Base-by-base conservation (phyloP, 441 rosid species). In the Jatropha multifida region DNA sequence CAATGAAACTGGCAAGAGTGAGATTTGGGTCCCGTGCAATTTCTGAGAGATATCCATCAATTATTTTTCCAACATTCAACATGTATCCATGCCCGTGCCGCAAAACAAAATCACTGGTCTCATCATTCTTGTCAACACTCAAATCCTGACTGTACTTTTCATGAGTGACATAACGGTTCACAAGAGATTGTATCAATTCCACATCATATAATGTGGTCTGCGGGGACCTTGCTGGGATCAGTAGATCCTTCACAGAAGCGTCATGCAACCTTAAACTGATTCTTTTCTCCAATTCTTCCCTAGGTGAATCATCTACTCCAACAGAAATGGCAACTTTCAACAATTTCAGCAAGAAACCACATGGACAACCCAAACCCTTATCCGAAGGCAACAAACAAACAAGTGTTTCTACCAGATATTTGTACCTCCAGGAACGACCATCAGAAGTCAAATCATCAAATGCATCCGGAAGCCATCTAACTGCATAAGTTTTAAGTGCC, bases 381-480 rank as follows among this genome's bases (percentile, higher is more conserved):
- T 88, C 91, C 5, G 85, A 72, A 32, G 99, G 98, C 78, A 96
- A 84, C 76, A 95, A 84, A 80, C 67, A 85, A 73, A 90, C 80
- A 68, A 96, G 77, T 18, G 93, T 86, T 85, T 96, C 97, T 1
- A 92, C 88, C 4, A 96, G 81, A 82, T 81, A 84, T 74, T 87
- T 92, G 84, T 85, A 87, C 74, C 81, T 79, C 82, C 77, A 78
- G 49, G 58, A 70, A 74, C 79, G 82, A 76, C 83, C 83, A 79
- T 90, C 92, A 69, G 89, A 84, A 68, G 83, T 76, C 74, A 87
- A 81, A 55, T 85, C 85, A 74, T 90, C 91, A 59, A 86, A 71
- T 46, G 88, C 86, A 65, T 90, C 94, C 0, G 97, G 98, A 80
- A 94, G 81, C 98, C 99, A 93, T 77, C 98, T 85, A 48, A 88